Evolutionary conservation across 2,329 filamentous ascomycete genomes (phyloP), one percentile per base, ranked within the genome.

Genomic region (Mycosphaerella sp.): DNA sequence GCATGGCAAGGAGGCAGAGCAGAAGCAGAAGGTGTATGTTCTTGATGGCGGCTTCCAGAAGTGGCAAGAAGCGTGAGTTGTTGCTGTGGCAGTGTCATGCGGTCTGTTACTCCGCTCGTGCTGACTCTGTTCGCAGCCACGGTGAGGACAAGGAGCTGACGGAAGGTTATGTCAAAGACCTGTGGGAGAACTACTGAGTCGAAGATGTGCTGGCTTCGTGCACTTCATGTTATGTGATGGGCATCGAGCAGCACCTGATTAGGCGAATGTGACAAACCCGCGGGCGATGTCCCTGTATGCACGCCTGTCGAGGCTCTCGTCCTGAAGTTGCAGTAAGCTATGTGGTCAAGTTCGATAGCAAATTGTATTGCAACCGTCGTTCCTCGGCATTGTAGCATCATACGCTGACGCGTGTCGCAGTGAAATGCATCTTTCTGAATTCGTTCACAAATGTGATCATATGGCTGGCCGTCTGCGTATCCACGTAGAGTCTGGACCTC

Each of bases 41-140:
- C 76, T 97, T 2, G 87, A 95, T 48, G 80, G 83, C 0, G 93
- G 93, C 1, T 98, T 97, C 68, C 80, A 83, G 11, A 82, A 85
- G 54, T 98, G 93, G 93, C 90, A 95, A 78, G 84, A 95, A 73
- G 76, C 80, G 62, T 86, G 73, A 63, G 67, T 70, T 29, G 14
- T 9, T 21, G 36, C 11, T 9, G 14, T 46, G 10, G 26, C 26
- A 26, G 26, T 4, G 26, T 2, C 26, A 26, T 26, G 26, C 4
- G 4, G 26, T 26, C 4, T 26, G 4, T 4, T 26, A 6, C 2
- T 26, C 26, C 26, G 26, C 26, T 26, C 6, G 6, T 36, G 32
- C 53, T 55, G n/a, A 55, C 17, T 14, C 50, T 29, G 12, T 26
- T 44, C 17, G 38, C 51, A 76, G 73, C 54, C 88, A 85, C 72